phyloP scores from a whole-genome alignment of 23 red algal genomes.

The Cyanidioschyzon merolae region DNA sequence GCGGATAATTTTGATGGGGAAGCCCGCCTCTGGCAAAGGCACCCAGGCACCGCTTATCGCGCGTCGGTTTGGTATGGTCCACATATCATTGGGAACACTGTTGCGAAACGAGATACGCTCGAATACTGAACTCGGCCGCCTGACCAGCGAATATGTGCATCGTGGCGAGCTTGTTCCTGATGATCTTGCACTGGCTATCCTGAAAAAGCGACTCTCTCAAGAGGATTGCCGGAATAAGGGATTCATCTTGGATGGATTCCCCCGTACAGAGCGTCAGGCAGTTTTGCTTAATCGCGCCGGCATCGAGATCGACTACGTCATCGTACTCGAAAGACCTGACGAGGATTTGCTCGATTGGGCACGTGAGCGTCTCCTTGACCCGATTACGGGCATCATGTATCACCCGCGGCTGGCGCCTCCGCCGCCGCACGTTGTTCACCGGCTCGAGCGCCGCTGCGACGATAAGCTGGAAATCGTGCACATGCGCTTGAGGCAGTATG shows the following conservation, averaged over 20 bases:
- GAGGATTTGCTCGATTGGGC: constrained; percentile 34
- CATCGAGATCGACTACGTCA: constrained; percentile 21
- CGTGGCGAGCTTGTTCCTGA: constrained; percentile 30
- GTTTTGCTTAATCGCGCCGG: not conserved
- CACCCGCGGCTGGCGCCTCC: constrained; percentile 21
- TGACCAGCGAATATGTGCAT: not conserved
- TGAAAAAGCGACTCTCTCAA: constrained; percentile 19
- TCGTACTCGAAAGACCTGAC: constrained; percentile 29
- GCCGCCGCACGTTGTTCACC: not conserved
- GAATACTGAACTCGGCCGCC: constrained; percentile 10
- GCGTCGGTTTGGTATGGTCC: constrained; percentile 23
- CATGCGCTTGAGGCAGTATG: constrained; percentile 13
- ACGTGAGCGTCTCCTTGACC: constrained; percentile 17
- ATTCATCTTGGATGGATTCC: constrained; percentile 45
- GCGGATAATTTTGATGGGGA: constrained; percentile 27
- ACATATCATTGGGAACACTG: constrained; percentile 22
- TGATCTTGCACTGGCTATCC: constrained; percentile 12
- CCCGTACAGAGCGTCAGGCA: constrained; percentile 18
- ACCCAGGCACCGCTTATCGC: constrained; percentile 30
- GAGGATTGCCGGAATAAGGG: constrained; percentile 22
- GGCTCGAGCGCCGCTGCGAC: constrained; percentile 22
- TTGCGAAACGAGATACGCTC: constrained; percentile 22
- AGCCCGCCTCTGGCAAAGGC: constrained; percentile 37
- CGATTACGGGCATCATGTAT: constrained; percentile 30
- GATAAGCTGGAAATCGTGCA: constrained; percentile 15